Percentiles rank a stretch among this genome's conserved stretches.
These are phyloP conservation scores for Ceratocystis smalleyi DNA, from an alignment of 2,329 filamentous ascomycete genomes.

Conservation along the genomic window DNA sequence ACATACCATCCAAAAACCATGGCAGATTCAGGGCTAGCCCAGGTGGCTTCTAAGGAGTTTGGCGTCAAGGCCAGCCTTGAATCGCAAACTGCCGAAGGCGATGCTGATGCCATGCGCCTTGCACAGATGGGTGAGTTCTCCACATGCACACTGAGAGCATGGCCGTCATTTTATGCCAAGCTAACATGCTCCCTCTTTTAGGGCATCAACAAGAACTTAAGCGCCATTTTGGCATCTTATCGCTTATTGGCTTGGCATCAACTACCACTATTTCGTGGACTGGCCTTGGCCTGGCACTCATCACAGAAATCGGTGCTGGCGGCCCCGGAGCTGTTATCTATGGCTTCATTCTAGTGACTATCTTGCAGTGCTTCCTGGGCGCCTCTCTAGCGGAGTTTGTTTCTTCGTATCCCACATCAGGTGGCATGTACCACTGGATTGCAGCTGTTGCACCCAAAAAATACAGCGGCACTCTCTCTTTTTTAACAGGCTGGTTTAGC, in stretches of 20 bases:
- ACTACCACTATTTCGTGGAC: constrained; percentile 37
- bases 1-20: neutral
- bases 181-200: constrained; percentile 15
- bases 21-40: neutral
- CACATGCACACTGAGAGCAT: neutral
- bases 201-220: constrained; percentile 35
- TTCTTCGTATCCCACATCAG: constrained; percentile 33
- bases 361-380: constrained; percentile 30
- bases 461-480: constrained; percentile 12
- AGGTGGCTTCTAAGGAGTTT: neutral
- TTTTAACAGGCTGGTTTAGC: constrained; percentile 16
- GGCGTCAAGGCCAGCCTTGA: constrained; percentile 7
- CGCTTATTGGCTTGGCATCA: constrained; percentile 33
- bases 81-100: constrained; percentile 5
- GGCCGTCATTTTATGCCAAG: neutral
- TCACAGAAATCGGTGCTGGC: constrained; percentile 33
- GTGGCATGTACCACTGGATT: constrained; percentile 38
- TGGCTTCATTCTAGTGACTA: constrained; percentile 33
- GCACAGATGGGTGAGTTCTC: constrained; percentile 29
- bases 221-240: constrained; percentile 32
- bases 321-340: constrained; percentile 36
- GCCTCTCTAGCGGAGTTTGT: constrained; percentile 33
- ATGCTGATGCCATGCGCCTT: constrained; percentile 28
- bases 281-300: constrained; percentile 30
- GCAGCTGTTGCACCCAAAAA: constrained; percentile 29